Evolutionary conservation across 768 basidiomycete species (phyloP), one percentile per base, ranked within the genome.

Genomic region (Leccinum subtestaceum): DNA sequence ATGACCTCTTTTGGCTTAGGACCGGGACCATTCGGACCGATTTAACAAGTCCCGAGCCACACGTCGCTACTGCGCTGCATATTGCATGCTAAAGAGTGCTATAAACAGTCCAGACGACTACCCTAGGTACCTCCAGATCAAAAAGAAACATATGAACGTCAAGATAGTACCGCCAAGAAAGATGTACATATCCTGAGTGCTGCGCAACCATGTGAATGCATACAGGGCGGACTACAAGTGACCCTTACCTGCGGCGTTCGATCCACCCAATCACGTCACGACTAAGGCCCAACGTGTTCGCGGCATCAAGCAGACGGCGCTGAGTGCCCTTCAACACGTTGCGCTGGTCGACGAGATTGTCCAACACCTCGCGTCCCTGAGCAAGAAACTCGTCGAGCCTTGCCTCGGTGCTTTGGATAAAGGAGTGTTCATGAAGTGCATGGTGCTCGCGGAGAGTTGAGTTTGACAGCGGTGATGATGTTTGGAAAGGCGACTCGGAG

Each of bases 241-340:
- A 46, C 59, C 9, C 60, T 61, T 61, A 93, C 95, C 93, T 97
- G 73, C 97, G 80, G 62, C 87, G 83, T 70, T 99, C 97, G 63
- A 99, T 95, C 93, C 95, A 99, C 7, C 91, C 88, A 72, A 99
- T 98, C 34, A 96, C 95, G 70, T 96, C 84, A 60, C 95, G 81
- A 72, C 95, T 95, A 70, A 98, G 75, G 0, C 97, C 97, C 59
- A 99, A 75, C 25, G 94, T 97, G 73, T 97, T 98, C 50, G 95
- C 97, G 46, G 93, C 89, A 70, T 92, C 89, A 57, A 97, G 74
- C 52, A 99, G 74, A 56, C 91, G 81, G 65, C 86, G 82, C 70
- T 93, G 89, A 0, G 97, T 98, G n/a, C 93, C 95, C 74, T 98
- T 98, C 59, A 99, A 78, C 72, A 98, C 85, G 68, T 90, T 90